A percentile compares a stretch with the other conserved stretches of the same genome.
These are phyloP conservation scores for Fistulina hepatica DNA, from an alignment of 1,284 basidiomycete species.

Conservation along the genomic window DNA sequence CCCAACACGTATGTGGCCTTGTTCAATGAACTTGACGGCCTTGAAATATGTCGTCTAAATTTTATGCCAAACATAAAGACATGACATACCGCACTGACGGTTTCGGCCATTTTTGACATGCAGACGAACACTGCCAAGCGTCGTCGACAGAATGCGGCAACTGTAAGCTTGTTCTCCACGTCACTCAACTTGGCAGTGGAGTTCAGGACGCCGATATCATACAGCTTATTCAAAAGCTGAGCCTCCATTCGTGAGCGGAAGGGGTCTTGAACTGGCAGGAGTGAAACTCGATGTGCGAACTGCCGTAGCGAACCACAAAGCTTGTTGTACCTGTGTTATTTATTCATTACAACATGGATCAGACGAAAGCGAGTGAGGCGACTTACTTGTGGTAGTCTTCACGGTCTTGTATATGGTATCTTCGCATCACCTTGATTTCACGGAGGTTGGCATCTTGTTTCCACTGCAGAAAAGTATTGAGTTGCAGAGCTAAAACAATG, in stretches of 20 bases:
- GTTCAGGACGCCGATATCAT: slow-evolving; percentile 92
- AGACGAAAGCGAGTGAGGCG: slow-evolving; percentile 1
- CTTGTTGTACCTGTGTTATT: slow-evolving; percentile 75
- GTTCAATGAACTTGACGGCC: slow-evolving; percentile 97
- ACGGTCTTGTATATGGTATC: slow-evolving; percentile 90
- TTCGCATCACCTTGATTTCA: slow-evolving; percentile 90
- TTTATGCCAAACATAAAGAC: slow-evolving; percentile 4
- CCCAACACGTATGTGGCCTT: slow-evolving; percentile 95
- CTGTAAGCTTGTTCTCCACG: slow-evolving; percentile 90
- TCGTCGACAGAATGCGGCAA: slow-evolving; percentile 87
- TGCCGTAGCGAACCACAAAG: slow-evolving; percentile 83
- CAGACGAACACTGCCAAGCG: slow-evolving; percentile 91
- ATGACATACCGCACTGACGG: slow-evolving; percentile 78
- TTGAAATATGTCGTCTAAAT: slow-evolving; percentile 21
- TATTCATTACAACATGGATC: slow-evolving; percentile 1
- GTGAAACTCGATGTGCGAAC: slow-evolving; percentile 79
- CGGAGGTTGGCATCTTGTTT: slow-evolving; percentile 89
- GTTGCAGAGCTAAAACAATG: slow-evolving; percentile 5
- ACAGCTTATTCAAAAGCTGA: slow-evolving; percentile 87
- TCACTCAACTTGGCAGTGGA: slow-evolving; percentile 78
- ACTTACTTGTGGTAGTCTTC: slow-evolving; percentile 92
- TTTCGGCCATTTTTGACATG: slow-evolving; percentile 90
- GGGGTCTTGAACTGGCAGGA: slow-evolving; percentile 85
- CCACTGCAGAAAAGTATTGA: slow-evolving; percentile 55
- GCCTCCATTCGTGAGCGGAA: slow-evolving; percentile 80